These are phyloP conservation scores for Tetrahymena malaccensis DNA, from an alignment of 73 alveolate species.

Conservation along the genomic window DNA sequence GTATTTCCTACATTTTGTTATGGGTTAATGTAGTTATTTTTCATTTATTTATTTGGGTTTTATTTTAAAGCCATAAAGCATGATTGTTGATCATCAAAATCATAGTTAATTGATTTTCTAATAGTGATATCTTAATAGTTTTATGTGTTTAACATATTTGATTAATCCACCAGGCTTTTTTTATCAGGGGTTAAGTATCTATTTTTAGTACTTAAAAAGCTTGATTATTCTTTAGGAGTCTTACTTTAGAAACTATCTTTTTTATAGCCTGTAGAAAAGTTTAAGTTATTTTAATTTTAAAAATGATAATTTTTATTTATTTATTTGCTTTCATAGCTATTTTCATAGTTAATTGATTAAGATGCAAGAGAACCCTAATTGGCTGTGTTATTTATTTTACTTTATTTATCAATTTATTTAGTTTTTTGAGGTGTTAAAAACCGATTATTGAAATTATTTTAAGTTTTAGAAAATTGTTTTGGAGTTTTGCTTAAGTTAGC, in stretches of 20 bases:
- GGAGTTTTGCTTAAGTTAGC: neutral
- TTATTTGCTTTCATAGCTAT: neutral
- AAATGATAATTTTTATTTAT: too few relatives aligned
- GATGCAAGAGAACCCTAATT: neutral
- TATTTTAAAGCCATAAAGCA: neutral
- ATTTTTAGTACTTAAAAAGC: neutral
- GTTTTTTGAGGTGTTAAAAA: neutral
- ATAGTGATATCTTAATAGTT: neutral
- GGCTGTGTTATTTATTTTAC: neutral
- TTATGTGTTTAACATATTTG: neutral
- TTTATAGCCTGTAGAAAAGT: neutral
- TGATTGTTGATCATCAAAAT: neutral
- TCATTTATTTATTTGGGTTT: neutral
- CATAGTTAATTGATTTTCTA: neutral
- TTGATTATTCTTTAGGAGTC: neutral
- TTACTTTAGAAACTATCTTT: neutral
- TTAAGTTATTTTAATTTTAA: neutral
- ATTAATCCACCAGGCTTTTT: neutral
- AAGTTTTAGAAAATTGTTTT: neutral
- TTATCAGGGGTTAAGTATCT: neutral
- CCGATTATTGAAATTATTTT: neutral
- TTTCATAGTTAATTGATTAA: neutral
- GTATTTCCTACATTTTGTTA: neutral
- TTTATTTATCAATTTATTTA: neutral
- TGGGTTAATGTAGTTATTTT: neutral